These are phyloP conservation scores for Suillus subaureus DNA, from an alignment of 768 basidiomycete genomes.

Conservation along the genomic window DNA sequence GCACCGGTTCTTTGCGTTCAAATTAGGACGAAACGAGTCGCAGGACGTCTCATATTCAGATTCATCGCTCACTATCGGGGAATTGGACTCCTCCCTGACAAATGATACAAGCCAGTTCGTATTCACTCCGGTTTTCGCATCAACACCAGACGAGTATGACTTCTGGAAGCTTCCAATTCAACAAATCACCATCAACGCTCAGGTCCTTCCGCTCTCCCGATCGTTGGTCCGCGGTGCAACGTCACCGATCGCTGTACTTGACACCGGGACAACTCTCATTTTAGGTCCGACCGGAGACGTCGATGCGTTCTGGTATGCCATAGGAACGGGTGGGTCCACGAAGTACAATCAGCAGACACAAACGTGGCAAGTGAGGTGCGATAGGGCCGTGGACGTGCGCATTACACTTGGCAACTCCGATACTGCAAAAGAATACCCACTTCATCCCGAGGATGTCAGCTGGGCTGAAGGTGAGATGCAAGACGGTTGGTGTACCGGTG, in stretches of 20 bases:
- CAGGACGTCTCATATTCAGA: constrained; percentile 20
- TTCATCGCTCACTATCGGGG: constrained; percentile 56
- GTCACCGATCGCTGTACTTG: constrained; percentile 57
- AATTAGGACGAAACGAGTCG: constrained; percentile 41
- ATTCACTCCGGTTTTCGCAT: constrained; percentile 43
- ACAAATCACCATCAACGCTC: constrained; percentile 46
- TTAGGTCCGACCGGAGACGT: constrained; percentile 57
- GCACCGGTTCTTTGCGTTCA: constrained; percentile 52
- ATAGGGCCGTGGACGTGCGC: constrained; percentile 46
- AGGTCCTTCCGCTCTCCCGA: constrained; percentile 41
- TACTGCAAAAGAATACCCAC: constrained; percentile 37
- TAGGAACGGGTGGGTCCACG: constrained; percentile 43
- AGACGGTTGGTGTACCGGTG: constrained; percentile 57
- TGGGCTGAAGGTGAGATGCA: constrained; percentile 45
- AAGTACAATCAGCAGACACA: constrained; percentile 37
- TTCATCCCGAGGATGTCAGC: constrained; percentile 55
- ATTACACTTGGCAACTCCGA: constrained; percentile 45
- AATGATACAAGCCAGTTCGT: constrained; percentile 36
- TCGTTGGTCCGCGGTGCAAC: constrained; percentile 47
- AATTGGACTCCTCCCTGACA: constrained; percentile 42
- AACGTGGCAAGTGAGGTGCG: constrained; percentile 54
- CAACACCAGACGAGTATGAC: constrained; percentile 41
- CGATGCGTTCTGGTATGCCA: constrained; percentile 49
- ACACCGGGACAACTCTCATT: constrained; percentile 63
- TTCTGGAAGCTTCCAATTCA: constrained; percentile 61